A percentile compares a stretch with the other conserved stretches of the same genome.
These are phyloP conservation scores for Magnolia officinalis DNA, from an alignment of 164 flowering plant genomes.

Conservation along the genomic window DNA sequence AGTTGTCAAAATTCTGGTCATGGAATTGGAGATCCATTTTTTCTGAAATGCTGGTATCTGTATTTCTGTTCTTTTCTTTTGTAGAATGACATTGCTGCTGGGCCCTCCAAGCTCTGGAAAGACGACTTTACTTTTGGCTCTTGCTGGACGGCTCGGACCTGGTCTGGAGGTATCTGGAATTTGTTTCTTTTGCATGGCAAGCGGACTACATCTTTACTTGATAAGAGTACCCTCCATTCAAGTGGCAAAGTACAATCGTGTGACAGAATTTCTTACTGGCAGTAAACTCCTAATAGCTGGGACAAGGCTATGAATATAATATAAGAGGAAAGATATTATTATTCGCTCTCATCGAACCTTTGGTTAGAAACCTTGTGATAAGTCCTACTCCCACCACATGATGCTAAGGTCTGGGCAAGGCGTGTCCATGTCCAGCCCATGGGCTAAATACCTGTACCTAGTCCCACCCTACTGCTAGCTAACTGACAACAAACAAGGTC, in stretches of 20 bases:
- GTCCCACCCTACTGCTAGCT: no score
- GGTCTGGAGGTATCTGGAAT: slow-evolving; percentile 57
- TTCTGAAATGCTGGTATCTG: neutral
- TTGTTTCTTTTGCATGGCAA: slow-evolving; percentile 1
- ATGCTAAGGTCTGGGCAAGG: neutral
- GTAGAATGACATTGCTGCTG: slow-evolving; percentile 79
- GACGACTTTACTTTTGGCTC: slow-evolving; percentile 90
- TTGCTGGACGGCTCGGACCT: slow-evolving; percentile 79
- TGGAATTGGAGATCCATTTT: slow-evolving; percentile 1
- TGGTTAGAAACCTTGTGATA: neutral
- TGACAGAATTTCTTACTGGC: neutral
- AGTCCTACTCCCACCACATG: neutral
- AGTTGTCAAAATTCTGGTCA: neutral
- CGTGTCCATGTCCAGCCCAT: neutral
- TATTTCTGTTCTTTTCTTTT: slow-evolving; percentile 7
- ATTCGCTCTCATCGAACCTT: neutral
- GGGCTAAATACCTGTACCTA: no score
- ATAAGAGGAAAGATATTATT: neutral
- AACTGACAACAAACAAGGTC: no score
- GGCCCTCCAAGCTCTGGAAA: slow-evolving; percentile 99
- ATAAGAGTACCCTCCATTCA: neutral
- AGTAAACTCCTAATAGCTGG: neutral
- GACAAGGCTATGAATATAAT: neutral
- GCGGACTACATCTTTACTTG: neutral
- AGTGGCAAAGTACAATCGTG: neutral